Evolutionary conservation across 2,329 filamentous ascomycete genomes (phyloP).

Genomic region (Fusarium redolens): DNA sequence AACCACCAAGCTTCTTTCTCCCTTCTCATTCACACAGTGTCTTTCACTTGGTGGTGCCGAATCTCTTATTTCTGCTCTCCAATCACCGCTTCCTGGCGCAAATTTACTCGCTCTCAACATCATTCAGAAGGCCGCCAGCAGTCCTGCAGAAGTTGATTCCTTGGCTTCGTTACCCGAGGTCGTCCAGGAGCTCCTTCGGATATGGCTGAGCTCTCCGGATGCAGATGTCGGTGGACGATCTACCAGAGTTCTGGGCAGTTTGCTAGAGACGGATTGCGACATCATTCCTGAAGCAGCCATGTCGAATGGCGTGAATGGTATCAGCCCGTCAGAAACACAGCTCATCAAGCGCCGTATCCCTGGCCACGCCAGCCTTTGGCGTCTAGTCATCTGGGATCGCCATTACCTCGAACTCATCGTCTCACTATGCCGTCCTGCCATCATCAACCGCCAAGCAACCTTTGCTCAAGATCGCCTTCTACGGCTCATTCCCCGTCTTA

Average conservation of each 20-base stretch:
- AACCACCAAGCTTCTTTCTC: conserved; percentile 66
- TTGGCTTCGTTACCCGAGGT: conserved; percentile 62
- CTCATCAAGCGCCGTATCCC: conserved; percentile 54
- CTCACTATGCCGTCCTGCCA: conserved; percentile 47
- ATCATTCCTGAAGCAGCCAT: conserved; percentile 41
- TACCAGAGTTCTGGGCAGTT: conserved; percentile 61
- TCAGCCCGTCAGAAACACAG: conserved; percentile 48
- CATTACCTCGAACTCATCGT: conserved; percentile 60
- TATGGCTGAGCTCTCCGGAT: conserved; percentile 65
- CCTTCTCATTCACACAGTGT: conserved; percentile 63
- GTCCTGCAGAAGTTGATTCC: conserved; percentile 61
- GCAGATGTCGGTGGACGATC: conserved; percentile 68
- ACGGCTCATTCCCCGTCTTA: conserved; percentile 62
- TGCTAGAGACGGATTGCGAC: conserved; percentile 67
- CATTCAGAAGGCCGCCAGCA: conserved; percentile 64
- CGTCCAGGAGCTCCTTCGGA: conserved; percentile 59
- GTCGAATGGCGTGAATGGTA: conserved; percentile 33
- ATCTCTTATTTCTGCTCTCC: conserved; percentile 63
- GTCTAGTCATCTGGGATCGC: conserved; percentile 60
- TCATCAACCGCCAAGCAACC: conserved; percentile 54
- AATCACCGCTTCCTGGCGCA: conserved; percentile 65
- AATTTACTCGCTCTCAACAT: conserved; percentile 69
- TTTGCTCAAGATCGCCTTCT: conserved; percentile 66
- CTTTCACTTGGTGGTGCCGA: conserved; percentile 64
- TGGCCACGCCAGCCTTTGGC: conserved; percentile 66